phyloP scores from a whole-genome alignment of 345 rosid genomes.

The Hypericum perforatum region DNA sequence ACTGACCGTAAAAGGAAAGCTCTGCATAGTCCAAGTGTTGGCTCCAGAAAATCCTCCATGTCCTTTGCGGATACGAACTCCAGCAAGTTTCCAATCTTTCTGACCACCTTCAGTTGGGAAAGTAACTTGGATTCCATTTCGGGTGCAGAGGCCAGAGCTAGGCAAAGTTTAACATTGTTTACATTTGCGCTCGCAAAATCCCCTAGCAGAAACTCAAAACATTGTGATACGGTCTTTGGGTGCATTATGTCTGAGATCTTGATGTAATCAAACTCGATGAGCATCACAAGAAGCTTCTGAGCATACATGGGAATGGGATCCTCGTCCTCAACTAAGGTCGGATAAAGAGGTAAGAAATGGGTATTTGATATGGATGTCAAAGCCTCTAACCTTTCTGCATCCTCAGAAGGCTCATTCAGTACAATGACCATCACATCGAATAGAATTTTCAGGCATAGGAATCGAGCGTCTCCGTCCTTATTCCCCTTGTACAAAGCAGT shows the following conservation, averaged over 20 bases:
- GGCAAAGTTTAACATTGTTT: slow-evolving; percentile 77
- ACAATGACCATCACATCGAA: slow-evolving; percentile 72
- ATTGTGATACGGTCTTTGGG: slow-evolving; percentile 73
- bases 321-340: slow-evolving; percentile 82
- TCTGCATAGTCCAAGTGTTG: slow-evolving; percentile 68
- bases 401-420: slow-evolving; percentile 49
- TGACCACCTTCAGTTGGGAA: slow-evolving; percentile 68
- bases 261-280: slow-evolving; percentile 63
- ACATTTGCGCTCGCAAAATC: slow-evolving; percentile 86
- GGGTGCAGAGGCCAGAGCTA: slow-evolving; percentile 87
- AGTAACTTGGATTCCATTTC: slow-evolving; percentile 88
- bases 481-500: slow-evolving; percentile 72
- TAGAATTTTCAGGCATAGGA: slow-evolving; percentile 78
- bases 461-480: slow-evolving; percentile 89
- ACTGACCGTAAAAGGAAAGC: slow-evolving; percentile 67
- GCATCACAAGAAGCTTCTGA: slow-evolving; percentile 91
- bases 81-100: slow-evolving; percentile 80
- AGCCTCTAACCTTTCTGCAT: slow-evolving; percentile 41
- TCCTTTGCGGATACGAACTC: slow-evolving; percentile 80
- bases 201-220: slow-evolving; percentile 85
- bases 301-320: slow-evolving; percentile 97
- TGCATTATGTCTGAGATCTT: slow-evolving; percentile 66
- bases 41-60: slow-evolving; percentile 96
- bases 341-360: slow-evolving; percentile 94
- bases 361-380: slow-evolving; percentile 61